These are phyloP conservation scores for Trametes punicea DNA, from an alignment of 768 basidiomycete species.

Conservation along the genomic window DNA sequence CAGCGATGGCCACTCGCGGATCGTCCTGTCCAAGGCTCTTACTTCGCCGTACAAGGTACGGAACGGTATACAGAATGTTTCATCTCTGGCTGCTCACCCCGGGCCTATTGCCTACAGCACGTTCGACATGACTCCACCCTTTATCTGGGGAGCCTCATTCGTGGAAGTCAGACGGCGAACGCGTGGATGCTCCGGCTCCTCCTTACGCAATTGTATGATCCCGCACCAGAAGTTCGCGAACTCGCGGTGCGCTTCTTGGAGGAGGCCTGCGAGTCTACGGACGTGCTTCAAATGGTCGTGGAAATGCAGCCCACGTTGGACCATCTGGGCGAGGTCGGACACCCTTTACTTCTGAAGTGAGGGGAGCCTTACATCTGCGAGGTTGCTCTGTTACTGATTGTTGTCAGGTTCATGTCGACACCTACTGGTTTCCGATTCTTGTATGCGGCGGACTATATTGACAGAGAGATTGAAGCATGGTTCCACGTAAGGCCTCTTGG, in stretches of 20 bases:
- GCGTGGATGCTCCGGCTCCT: slow-evolving; percentile 90
- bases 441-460: slow-evolving; percentile 88
- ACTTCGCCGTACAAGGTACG: slow-evolving; percentile 91
- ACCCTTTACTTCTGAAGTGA: slow-evolving; percentile 83
- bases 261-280: slow-evolving; percentile 82
- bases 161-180: slow-evolving; percentile 57
- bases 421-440: slow-evolving; percentile 90
- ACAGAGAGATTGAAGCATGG: slow-evolving; percentile 95
- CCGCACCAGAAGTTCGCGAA: slow-evolving; percentile 84
- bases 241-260: slow-evolving; percentile 86
- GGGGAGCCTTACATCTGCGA: slow-evolving; percentile 24
- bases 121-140: slow-evolving; percentile 86
- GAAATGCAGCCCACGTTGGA: slow-evolving; percentile 94
- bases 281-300: slow-evolving; percentile 85
- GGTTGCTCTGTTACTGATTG: neutral
- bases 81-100: too few relatives aligned
- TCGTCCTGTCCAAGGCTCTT: slow-evolving; percentile 89
- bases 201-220: slow-evolving; percentile 94
- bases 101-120: slow-evolving; percentile 40
- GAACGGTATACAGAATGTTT: neutral
- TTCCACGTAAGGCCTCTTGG: slow-evolving; percentile 63
- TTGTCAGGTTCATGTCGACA: slow-evolving; percentile 85
- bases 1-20: slow-evolving; percentile 92
- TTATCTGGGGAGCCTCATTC: slow-evolving; percentile 81
- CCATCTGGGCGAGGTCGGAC: slow-evolving; percentile 90